These are phyloP conservation scores for Pharus latifolius DNA, from an alignment of 176 grass and related monocot genomes.

Conservation along the genomic window DNA sequence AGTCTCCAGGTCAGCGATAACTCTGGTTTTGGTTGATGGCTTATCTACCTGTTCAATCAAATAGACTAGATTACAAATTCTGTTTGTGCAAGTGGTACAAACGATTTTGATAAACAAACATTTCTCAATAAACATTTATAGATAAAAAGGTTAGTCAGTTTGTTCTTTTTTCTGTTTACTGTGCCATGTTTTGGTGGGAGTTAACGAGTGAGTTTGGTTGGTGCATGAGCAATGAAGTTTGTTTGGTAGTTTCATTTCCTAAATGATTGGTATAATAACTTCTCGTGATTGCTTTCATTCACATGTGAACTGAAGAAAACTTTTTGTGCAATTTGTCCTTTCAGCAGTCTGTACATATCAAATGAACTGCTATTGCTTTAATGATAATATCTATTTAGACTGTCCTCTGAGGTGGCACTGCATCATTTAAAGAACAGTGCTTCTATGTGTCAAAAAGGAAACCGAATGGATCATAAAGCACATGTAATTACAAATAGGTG, in stretches of 20 bases:
- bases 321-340: background rate
- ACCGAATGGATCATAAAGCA: too few species aligned
- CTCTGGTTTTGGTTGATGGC: slow-evolving; percentile 2
- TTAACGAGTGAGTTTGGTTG: too few species aligned
- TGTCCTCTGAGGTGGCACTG: background rate
- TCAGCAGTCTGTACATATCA: background rate
- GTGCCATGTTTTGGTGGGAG: background rate
- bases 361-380: background rate
- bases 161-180: background rate
- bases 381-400: background rate
- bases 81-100: background rate
- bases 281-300: background rate
- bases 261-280: background rate
- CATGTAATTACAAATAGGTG: too few species aligned
- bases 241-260: background rate
- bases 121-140: background rate
- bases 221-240: background rate
- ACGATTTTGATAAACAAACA: background rate
- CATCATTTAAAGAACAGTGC: background rate
- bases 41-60: background rate
- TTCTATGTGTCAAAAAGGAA: too few species aligned
- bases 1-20: background rate
- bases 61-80: background rate
- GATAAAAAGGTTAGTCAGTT: background rate
- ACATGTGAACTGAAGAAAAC: background rate